Evolutionary conservation across 371 early-diverging fungal species (phyloP).

Genomic region (Actinomortierella wolfii): DNA sequence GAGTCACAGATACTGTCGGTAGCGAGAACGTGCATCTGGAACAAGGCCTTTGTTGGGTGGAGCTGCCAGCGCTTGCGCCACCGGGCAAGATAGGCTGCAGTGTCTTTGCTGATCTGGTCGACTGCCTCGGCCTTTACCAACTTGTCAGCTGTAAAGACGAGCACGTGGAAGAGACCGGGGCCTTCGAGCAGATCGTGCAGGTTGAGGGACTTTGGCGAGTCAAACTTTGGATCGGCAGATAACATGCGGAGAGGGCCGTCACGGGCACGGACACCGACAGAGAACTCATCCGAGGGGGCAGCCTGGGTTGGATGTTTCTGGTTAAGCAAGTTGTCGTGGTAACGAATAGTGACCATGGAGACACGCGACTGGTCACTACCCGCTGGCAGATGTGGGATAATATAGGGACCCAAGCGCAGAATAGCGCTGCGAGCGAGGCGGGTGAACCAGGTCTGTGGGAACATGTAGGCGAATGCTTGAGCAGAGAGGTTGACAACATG

Average conservation of each 20-base stretch:
- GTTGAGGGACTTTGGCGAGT: too few species aligned
- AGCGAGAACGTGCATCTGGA: too few species aligned
- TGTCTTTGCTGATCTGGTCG: too few species aligned
- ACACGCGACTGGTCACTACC: too few species aligned
- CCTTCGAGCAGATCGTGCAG: constrained; percentile 17
- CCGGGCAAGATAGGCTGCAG: too few species aligned
- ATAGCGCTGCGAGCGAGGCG: too few species aligned
- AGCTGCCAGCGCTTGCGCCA: too few species aligned
- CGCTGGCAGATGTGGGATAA: too few species aligned
- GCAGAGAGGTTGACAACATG: constrained; percentile 20
- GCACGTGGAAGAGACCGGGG: constrained; percentile 23
- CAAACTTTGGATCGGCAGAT: too few species aligned
- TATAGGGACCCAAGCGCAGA: too few species aligned
- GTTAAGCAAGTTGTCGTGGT: constrained; percentile 26
- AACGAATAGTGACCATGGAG: constrained; percentile 24
- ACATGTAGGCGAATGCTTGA: neutral
- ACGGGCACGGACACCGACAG: constrained; percentile 42
- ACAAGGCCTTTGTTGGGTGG: too few species aligned
- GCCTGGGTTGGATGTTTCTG: constrained; percentile 27
- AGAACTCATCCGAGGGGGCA: constrained; percentile 9
- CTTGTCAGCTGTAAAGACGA: constrained; percentile 22
- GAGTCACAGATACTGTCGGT: too few species aligned
- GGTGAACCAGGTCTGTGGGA: neutral
- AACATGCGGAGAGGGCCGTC: constrained; percentile 43
- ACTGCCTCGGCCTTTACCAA: constrained; percentile 13